Evolutionary conservation across 2,329 filamentous ascomycete genomes (phyloP).

Genomic region (Diaporthe vaccinii): DNA sequence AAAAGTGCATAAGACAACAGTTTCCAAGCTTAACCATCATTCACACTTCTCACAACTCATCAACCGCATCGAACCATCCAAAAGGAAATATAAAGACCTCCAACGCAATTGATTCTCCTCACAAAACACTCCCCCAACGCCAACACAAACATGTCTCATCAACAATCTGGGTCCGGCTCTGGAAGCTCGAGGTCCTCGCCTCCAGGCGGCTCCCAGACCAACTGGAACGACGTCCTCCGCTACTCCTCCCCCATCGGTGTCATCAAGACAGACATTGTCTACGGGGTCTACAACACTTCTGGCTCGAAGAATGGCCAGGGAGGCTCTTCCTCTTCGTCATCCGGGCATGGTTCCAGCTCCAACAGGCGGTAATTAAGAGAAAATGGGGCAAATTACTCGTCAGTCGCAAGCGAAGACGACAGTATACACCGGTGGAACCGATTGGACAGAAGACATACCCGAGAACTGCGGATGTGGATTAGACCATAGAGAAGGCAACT

Average conservation of each 20-base stretch:
- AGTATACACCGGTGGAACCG: not conserved
- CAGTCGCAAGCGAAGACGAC: not conserved
- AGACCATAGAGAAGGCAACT: not conserved
- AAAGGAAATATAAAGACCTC: not conserved
- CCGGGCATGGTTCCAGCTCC: slow-evolving; percentile 13
- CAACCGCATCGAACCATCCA: no score
- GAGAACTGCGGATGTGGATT: not conserved
- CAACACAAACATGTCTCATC: slow-evolving; percentile 14
- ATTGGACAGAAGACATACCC: not conserved
- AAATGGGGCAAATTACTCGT: not conserved
- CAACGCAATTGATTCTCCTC: not conserved
- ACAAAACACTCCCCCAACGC: not conserved
- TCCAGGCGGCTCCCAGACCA: slow-evolving; percentile 29
- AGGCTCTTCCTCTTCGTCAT: not conserved
- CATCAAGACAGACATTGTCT: slow-evolving; percentile 46
- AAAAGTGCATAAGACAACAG: not conserved
- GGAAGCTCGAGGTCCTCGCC: not conserved
- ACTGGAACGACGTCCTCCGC: slow-evolving; percentile 46
- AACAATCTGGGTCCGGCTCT: slow-evolving; percentile 8
- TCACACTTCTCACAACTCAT: not conserved
- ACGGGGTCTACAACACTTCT: slow-evolving; percentile 41
- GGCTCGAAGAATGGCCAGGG: not conserved
- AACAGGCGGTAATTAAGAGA: not conserved
- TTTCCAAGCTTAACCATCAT: not conserved
- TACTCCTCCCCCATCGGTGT: slow-evolving; percentile 48